Percentiles rank a stretch among this genome's conserved stretches.
Conservation (phyloP, 2,329 filamentous ascomycete species). For the Alternaria atra region DNA sequence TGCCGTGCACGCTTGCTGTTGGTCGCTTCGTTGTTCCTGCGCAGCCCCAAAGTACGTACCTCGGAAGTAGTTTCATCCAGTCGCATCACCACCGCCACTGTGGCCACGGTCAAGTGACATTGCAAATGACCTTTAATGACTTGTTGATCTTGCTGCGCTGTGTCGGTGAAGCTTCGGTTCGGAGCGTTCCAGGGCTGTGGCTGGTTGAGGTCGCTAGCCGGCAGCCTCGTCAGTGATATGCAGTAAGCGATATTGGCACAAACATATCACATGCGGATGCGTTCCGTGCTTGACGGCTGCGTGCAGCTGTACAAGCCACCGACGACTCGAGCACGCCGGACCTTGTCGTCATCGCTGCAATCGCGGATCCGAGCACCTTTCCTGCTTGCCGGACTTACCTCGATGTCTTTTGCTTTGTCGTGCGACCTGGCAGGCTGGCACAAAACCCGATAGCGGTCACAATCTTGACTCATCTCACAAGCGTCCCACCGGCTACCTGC, state of each 20-base stretch:
- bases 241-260: conserved; percentile 40
- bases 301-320: conserved; percentile 27
- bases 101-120: conserved; percentile 1
- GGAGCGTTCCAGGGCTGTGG: conserved; percentile 19
- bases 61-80: conserved; percentile 14
- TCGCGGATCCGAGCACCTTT: background rate
- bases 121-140: conserved; percentile 20
- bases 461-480: conserved; percentile 31
- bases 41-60: conserved; percentile 18
- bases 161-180: conserved; percentile 26
- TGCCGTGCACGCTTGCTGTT: conserved; percentile 28
- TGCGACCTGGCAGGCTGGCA: conserved; percentile 11
- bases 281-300: conserved; percentile 32
- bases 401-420: conserved; percentile 17
- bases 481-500: conserved; percentile 9
- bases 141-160: conserved; percentile 23
- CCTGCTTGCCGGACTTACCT: conserved; percentile 15
- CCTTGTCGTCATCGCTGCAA: conserved; percentile 20
- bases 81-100: conserved; percentile 22
- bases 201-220: conserved; percentile 18
- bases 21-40: conserved; percentile 9
- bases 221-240: conserved; percentile 37
- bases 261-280: conserved; percentile 22
- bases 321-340: conserved; percentile 14
- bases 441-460: conserved; percentile 1